Evolutionary conservation across 2,329 filamentous ascomycete genomes (phyloP).

Genomic region (Cladosporium halotolerans): DNA sequence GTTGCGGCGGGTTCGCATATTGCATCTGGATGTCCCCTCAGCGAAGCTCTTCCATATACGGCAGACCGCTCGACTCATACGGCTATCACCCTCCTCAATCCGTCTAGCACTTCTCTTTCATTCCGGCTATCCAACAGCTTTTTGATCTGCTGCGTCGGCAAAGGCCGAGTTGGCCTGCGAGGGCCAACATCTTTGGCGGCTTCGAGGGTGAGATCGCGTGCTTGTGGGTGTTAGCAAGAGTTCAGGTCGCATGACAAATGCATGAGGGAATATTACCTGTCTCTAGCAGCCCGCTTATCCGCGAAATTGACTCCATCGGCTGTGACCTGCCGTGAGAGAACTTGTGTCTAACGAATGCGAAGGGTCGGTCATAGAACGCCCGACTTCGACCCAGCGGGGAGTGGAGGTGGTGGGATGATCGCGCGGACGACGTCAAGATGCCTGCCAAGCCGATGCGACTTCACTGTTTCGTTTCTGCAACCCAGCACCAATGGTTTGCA

Average conservation of each 20-base stretch:
- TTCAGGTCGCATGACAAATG: conserved; percentile 43
- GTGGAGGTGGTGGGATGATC: background rate
- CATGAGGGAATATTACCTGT: conserved; percentile 57
- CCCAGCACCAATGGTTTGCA: background rate
- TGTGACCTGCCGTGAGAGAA: conserved; percentile 7
- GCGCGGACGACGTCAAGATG: background rate
- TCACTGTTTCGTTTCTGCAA: background rate
- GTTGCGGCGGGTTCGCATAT: conserved; percentile 82
- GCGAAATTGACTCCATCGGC: conserved; percentile 88
- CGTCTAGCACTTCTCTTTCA: conserved; percentile 89
- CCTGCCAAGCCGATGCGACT: background rate
- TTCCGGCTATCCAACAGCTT: conserved; percentile 90
- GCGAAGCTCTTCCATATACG: conserved; percentile 3
- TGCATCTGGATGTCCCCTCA: conserved; percentile 63
- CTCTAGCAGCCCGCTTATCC: conserved; percentile 90
- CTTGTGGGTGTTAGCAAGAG: conserved; percentile 41
- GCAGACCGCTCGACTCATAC: conserved; percentile 45
- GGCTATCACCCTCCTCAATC: conserved; percentile 78
- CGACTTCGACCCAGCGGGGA: background rate
- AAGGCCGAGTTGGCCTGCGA: conserved; percentile 53
- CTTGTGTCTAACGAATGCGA: background rate
- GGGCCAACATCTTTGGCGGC: conserved; percentile 80
- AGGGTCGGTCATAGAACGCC: background rate
- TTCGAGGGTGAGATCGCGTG: conserved; percentile 94
- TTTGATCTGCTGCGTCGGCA: conserved; percentile 81